phyloP scores from a whole-genome alignment of 345 rosid genomes.

The Linum lewisii region DNA sequence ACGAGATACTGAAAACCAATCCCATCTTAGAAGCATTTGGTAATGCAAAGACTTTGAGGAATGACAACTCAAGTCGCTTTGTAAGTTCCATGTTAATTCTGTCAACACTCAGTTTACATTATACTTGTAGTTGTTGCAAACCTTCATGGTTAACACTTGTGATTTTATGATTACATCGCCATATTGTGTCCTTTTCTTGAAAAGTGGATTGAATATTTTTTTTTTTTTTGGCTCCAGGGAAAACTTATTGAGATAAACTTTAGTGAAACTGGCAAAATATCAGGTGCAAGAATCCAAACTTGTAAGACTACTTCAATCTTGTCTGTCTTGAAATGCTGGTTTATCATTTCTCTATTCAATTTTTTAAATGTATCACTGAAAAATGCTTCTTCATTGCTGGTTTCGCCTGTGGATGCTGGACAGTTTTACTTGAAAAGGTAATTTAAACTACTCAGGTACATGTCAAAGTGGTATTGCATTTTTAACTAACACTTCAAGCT shows the following conservation, averaged over 20 bases:
- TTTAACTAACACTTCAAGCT: constrained; percentile 9
- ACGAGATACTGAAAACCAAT: constrained; percentile 94
- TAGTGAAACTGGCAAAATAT: constrained; percentile 92
- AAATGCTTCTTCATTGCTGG: constrained; percentile 13
- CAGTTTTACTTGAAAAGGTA: constrained; percentile 99
- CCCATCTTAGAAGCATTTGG: constrained; percentile 98
- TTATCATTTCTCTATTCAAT: constrained; percentile 6
- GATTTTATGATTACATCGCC: not conserved
- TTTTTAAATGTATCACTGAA: constrained; percentile 25
- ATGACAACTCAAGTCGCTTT: constrained; percentile 98
- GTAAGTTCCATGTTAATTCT: constrained; percentile 46
- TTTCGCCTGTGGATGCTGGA: constrained; percentile 18
- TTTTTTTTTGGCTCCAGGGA: constrained; percentile 47
- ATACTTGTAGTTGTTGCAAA: no score
- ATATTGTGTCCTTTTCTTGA: not conserved
- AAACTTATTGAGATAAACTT: constrained; percentile 93
- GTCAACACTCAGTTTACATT: not conserved
- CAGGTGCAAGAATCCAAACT: constrained; percentile 98
- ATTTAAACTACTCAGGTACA: constrained; percentile 11
- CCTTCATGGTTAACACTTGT: not conserved
- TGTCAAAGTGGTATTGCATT: constrained; percentile 9
- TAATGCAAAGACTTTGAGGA: constrained; percentile 90
- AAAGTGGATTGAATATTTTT: constrained; percentile 17
- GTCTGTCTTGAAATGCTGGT: constrained; percentile 5
- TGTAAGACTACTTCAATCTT: constrained; percentile 45